Conservation (phyloP, 2,329 filamentous ascomycete genomes). For the Aspergillus tubingensis region DNA sequence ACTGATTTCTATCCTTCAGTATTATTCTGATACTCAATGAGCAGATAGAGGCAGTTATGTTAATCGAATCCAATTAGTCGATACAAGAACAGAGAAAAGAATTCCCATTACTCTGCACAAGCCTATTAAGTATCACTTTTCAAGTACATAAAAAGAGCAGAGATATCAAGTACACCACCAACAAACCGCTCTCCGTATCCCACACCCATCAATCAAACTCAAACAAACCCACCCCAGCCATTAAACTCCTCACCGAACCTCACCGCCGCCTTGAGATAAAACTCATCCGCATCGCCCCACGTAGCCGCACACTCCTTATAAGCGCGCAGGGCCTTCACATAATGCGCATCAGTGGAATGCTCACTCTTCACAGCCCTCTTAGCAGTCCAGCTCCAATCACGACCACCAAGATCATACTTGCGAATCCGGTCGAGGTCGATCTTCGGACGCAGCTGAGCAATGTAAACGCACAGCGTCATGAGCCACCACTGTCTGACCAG, state of each 20-base stretch:
- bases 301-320: slow-evolving; percentile 35
- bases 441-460: slow-evolving; percentile 70
- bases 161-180: no score
- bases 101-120: no score
- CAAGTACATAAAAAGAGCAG: no score
- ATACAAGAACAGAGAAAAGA: no score
- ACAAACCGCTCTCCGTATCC: no score
- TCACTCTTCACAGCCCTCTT: slow-evolving; percentile 68
- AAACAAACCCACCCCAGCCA: slow-evolving; percentile 64
- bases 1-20: no score
- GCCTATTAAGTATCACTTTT: no score
- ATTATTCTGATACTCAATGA: no score
- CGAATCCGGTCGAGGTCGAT: slow-evolving; percentile 68
- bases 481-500: slow-evolving; percentile 90
- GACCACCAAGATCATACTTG: slow-evolving; percentile 60
- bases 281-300: slow-evolving; percentile 48
- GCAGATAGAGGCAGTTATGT: no score
- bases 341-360: slow-evolving; percentile 75
- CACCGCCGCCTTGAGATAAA: slow-evolving; percentile 53
- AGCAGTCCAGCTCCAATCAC: slow-evolving; percentile 76
- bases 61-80: no score
- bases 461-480: slow-evolving; percentile 74
- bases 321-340: slow-evolving; percentile 77
- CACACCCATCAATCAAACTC: not conserved
- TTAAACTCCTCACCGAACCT: slow-evolving; percentile 54